Percentiles rank a stretch among this genome's conserved stretches.
These are phyloP conservation scores for Prunus armeniaca DNA, from an alignment of 306 rosid species.

Conservation along the genomic window DNA sequence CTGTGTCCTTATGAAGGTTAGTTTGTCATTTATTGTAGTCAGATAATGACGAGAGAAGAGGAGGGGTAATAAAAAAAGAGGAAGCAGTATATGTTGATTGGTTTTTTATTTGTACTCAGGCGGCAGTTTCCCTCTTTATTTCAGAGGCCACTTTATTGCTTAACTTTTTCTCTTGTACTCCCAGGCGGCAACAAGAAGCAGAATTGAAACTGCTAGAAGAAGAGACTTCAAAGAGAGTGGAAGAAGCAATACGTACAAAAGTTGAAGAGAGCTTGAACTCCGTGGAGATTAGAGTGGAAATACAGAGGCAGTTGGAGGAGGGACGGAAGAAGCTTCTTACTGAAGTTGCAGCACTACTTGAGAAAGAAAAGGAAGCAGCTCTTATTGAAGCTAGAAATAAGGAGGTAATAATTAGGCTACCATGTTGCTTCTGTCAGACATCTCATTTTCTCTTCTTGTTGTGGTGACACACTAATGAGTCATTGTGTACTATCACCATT, in stretches of 20 bases:
- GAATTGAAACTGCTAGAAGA: conserved; percentile 71
- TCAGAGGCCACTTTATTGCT: conserved; percentile 41
- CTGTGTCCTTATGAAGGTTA: conserved; percentile 79
- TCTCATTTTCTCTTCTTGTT: background rate
- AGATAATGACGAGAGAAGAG: conserved; percentile 16
- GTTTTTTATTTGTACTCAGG: conserved; percentile 20
- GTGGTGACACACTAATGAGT: background rate
- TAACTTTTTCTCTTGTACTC: conserved; percentile 29
- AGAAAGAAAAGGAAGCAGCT: conserved; percentile 85
- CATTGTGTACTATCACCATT: background rate
- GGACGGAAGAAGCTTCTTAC: conserved; percentile 61
- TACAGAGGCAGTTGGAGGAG: conserved; percentile 66
- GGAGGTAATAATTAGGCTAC: conserved; percentile 51
- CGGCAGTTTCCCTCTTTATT: conserved; percentile 20
- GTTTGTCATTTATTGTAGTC: conserved; percentile 64
- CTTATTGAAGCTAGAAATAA: conserved; percentile 75
- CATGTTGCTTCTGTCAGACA: background rate
- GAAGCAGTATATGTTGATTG: conserved; percentile 29
- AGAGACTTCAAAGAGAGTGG: conserved; percentile 76
- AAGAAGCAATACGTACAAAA: conserved; percentile 64
- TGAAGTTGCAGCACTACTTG: conserved; percentile 80
- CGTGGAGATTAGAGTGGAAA: conserved; percentile 56
- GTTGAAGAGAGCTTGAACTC: conserved; percentile 79
- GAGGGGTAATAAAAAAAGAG: conserved; percentile 7
- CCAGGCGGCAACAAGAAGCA: conserved; percentile 71